These are phyloP conservation scores for Parasarocladium wereldwijsianum DNA, from an alignment of 2,329 filamentous ascomycete species.

Conservation along the genomic window DNA sequence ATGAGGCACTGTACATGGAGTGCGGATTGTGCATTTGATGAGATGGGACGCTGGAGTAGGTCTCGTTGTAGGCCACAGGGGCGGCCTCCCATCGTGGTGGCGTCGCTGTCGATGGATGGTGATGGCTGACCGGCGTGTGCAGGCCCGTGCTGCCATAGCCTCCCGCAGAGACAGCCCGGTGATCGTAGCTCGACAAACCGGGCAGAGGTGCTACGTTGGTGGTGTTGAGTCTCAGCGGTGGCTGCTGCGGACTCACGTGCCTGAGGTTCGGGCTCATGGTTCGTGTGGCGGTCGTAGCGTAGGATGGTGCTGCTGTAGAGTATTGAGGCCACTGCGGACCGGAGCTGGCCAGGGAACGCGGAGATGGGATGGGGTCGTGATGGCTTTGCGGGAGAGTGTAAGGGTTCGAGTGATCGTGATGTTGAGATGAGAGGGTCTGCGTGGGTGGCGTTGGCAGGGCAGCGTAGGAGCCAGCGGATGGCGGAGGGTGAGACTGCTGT, in stretches of 20 bases:
- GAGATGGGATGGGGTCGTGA: slow-evolving; percentile 35
- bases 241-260: slow-evolving; percentile 19
- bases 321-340: slow-evolving; percentile 34
- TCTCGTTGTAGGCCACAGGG: slow-evolving; percentile 21
- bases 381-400: slow-evolving; percentile 28
- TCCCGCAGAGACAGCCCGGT: slow-evolving; percentile 14
- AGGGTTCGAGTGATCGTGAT: slow-evolving; percentile 18
- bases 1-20: slow-evolving; percentile 27
- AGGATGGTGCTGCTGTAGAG: slow-evolving; percentile 17
- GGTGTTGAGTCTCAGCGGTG: slow-evolving; percentile 21
- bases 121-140: slow-evolving; percentile 23
- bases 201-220: slow-evolving; percentile 21
- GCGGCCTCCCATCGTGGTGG: slow-evolving; percentile 26
- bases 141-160: slow-evolving; percentile 25
- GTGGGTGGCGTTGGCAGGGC: slow-evolving; percentile 31
- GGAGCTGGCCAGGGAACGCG: slow-evolving; percentile 33
- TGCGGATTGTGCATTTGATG: slow-evolving; percentile 18
- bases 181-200: slow-evolving; percentile 24
- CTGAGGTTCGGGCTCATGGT: slow-evolving; percentile 25
- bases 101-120: slow-evolving; percentile 19
- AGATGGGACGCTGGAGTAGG: slow-evolving; percentile 22
- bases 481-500: slow-evolving; percentile 16
- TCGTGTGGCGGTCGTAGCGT: slow-evolving; percentile 20
- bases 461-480: slow-evolving; percentile 16
- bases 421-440: slow-evolving; percentile 14